These are phyloP conservation scores for Hamamelis virginiana DNA, from an alignment of 164 flowering plant genomes.

Conservation along the genomic window DNA sequence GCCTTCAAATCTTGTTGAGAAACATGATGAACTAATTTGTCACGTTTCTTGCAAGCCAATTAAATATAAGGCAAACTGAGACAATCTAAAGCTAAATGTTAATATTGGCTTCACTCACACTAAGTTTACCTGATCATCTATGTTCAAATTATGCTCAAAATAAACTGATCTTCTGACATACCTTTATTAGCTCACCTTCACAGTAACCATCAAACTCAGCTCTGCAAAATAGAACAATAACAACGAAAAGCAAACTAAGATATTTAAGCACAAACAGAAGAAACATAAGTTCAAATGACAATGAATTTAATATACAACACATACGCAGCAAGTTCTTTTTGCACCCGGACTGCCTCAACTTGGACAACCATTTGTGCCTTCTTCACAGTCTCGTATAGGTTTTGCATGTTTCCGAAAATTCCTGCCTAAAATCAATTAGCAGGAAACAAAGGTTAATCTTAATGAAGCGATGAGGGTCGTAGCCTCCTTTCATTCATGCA, in stretches of 20 bases:
- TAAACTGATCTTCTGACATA: constrained; percentile 18
- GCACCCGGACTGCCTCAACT: constrained; percentile 95
- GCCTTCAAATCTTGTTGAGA: not conserved
- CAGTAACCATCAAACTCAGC: constrained; percentile 97
- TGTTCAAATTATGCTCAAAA: not conserved
- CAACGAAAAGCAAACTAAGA: not conserved
- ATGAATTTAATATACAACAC: constrained; percentile 17
- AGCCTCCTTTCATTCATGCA: not conserved
- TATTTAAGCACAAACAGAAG: not conserved
- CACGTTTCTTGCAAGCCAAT: not conserved
- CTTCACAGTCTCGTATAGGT: constrained; percentile 85
- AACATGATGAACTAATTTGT: not conserved
- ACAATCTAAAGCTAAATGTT: not conserved
- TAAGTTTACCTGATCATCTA: too few relatives aligned
- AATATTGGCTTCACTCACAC: too few relatives aligned
- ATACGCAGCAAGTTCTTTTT: constrained; percentile 94
- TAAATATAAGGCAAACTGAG: not conserved
- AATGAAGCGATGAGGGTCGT: not conserved
- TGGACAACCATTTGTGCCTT: constrained; percentile 97
- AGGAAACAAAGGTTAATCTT: constrained; percentile 3
- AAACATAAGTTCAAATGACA: not conserved
- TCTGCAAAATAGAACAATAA: constrained; percentile 43
- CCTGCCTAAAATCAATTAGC: constrained; percentile 60
- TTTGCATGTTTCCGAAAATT: constrained; percentile 86
- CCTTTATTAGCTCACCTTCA: constrained; percentile 90